Evolutionary conservation across 768 basidiomycete genomes (phyloP).

Genomic region (Mycena galericulata): DNA sequence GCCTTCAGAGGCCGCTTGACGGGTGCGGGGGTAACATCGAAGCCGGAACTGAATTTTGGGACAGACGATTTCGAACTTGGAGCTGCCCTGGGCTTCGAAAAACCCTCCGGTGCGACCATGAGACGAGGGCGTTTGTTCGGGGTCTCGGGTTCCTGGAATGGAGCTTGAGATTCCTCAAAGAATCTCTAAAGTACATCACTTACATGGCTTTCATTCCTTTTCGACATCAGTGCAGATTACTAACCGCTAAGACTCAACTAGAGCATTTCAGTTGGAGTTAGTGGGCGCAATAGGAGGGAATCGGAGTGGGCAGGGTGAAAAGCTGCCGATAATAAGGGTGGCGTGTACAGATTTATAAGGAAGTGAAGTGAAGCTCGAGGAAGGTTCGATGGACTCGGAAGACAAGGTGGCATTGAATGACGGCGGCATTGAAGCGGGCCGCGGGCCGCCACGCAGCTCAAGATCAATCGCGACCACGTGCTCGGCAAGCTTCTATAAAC

Average conservation of each 20-base stretch:
- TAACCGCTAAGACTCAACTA: background rate
- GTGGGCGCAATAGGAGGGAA: no score
- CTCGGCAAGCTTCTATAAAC: no score
- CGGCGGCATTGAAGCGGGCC: no score
- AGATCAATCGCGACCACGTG: no score
- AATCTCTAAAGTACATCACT: background rate
- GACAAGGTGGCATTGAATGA: no score
- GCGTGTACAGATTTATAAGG: no score
- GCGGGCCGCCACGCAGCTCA: no score
- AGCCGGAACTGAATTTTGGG: slow-evolving; percentile 31
- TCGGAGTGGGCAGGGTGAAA: no score
- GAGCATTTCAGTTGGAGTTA: background rate
- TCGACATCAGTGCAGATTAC: slow-evolving; percentile 13
- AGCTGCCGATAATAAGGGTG: no score
- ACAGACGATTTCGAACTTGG: slow-evolving; percentile 9
- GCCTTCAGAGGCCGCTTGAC: slow-evolving; percentile 13
- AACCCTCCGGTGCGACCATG: slow-evolving; percentile 31
- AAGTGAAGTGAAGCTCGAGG: no score
- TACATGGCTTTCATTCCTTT: slow-evolving; percentile 16
- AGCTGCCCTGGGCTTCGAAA: slow-evolving; percentile 15
- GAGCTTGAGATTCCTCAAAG: background rate
- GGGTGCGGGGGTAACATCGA: slow-evolving; percentile 3
- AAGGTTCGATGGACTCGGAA: no score
- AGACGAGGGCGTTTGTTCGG: slow-evolving; percentile 28
- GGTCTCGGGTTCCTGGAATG: slow-evolving; percentile 17